Evolutionary conservation across 768 basidiomycete genomes (phyloP), one percentile per base, ranked within the genome.

Genomic region (Termitomyces sp.): DNA sequence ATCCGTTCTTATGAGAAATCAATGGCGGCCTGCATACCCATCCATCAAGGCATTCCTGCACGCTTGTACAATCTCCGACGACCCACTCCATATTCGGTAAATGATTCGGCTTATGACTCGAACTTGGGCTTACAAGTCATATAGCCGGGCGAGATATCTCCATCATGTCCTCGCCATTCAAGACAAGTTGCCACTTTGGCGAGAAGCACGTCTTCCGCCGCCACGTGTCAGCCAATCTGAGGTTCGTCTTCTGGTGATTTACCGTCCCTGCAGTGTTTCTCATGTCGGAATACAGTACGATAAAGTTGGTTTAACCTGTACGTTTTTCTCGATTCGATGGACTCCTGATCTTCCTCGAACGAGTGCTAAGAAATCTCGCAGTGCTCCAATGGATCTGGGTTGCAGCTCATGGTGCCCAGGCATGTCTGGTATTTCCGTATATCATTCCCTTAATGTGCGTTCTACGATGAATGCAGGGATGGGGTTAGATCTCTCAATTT

Each of bases 141-240:
- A 45, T 58, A 88, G 87, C 14, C 70, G 78, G 45, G 72, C 80
- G 6, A 73, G 77, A 50, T 85, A 88, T 66, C 73, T 81, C 54
- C 71, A 74, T 21, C 82, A 75, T 55, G 71, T 93, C 45, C 66
- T 77, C 35, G 67, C 74, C n/a, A 80, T 91, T 51, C 66, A 85
- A 42, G 67, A 66, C 22, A 74, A 82, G 37, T 70, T 97, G 45
- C 82, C 85, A 0, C 68, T 74, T 55, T 90, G 85, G 88, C 85
- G 84, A 65, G 77, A 79, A 55, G 79, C 89, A 59, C 82, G 93
- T 37, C 79, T 94, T 24, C 83, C 92, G 26, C 92, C 93, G 51
- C 93, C 93, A 0, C 80, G 90, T 55, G 90, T 90, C 55, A 86
- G 81, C 58, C 88, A 93, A 64, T 96, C 93, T 9, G 81, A 83